Evolutionary conservation across 352 stramenopile species (phyloP).

Genomic region (Pythium dissotocum): DNA sequence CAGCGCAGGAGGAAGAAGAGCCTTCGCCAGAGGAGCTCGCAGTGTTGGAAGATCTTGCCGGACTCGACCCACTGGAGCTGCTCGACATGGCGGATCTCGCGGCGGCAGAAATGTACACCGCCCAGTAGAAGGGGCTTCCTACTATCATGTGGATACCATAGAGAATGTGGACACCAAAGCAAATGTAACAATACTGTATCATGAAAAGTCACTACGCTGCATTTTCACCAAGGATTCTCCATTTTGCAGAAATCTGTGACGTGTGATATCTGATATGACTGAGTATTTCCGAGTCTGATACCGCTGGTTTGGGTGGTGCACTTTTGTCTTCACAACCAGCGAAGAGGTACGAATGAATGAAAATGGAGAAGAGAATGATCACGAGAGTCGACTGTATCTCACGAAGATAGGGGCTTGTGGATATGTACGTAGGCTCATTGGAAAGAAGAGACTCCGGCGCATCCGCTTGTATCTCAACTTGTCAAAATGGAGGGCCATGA

Average conservation of each 20-base stretch:
- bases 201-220: background rate
- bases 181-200: background rate
- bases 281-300: background rate
- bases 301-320: conserved; percentile 1
- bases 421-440: background rate
- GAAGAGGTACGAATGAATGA: background rate
- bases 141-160: background rate
- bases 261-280: background rate
- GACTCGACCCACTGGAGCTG: conserved; percentile 22
- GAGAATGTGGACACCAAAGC: background rate
- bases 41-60: conserved; percentile 20
- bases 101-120: conserved; percentile 19
- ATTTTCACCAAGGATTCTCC: too few species aligned
- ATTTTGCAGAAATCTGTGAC: background rate
- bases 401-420: background rate
- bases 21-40: conserved; percentile 1
- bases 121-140: background rate
- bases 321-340: background rate
- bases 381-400: background rate
- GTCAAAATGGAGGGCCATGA: conserved; percentile 25
- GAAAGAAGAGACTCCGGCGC: background rate
- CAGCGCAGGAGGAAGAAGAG: background rate
- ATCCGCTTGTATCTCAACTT: too few species aligned
- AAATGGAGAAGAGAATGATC: background rate
- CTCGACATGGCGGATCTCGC: conserved; percentile 24